phyloP scores from a whole-genome alignment of 495 filamentous ascomycete genomes.

The Astrothelium subdiscretum region DNA sequence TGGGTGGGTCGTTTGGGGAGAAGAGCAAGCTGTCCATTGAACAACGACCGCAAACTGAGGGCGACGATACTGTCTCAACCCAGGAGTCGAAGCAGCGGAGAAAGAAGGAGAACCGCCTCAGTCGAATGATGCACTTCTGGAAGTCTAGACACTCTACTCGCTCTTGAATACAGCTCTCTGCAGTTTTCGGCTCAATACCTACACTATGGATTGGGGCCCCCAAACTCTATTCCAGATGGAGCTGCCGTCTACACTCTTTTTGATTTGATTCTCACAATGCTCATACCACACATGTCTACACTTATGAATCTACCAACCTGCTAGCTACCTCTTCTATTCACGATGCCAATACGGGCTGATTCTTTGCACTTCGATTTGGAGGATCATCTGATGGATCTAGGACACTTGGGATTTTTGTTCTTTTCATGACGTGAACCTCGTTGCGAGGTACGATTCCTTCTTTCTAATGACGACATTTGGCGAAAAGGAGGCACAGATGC shows the following conservation, averaged over 20 bases:
- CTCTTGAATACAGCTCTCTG: not conserved
- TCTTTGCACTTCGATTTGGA: not conserved
- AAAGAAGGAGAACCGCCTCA: constrained; percentile 62
- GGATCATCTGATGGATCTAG: not conserved
- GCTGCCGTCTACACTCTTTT: no score
- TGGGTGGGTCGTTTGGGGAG: constrained; percentile 66
- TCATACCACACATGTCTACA: not conserved
- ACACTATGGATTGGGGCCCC: no score
- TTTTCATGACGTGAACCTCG: not conserved
- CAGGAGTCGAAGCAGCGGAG: constrained; percentile 50
- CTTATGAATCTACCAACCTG: not conserved
- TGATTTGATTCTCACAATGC: not conserved
- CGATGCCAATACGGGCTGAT: not conserved
- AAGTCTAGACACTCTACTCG: constrained; percentile 33
- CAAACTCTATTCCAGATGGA: no score
- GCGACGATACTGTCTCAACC: constrained; percentile 36
- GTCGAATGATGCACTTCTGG: constrained; percentile 78
- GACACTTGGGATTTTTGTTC: not conserved
- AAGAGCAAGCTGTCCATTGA: constrained; percentile 73
- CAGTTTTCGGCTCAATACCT: no score
- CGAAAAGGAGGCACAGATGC: no score
- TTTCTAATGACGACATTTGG: not conserved
- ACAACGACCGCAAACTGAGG: constrained; percentile 41
- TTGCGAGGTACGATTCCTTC: not conserved
- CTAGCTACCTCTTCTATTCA: not conserved